Conservation (phyloP, 345 rosid species). For the Dimocarpus longan region DNA sequence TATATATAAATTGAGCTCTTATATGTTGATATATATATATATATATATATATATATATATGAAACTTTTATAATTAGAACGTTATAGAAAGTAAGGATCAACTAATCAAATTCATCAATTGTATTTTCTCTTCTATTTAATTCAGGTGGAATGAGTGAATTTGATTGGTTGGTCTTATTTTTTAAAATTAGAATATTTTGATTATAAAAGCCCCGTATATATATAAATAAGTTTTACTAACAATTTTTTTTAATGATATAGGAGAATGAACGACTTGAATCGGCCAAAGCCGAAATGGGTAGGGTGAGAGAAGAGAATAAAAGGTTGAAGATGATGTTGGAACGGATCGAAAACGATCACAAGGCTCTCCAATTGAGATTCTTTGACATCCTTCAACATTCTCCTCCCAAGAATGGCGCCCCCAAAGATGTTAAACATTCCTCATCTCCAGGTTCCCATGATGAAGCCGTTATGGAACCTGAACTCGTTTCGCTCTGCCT, state of each 20-base stretch:
- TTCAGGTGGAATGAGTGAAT: too few species aligned
- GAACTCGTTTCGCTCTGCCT: constrained; percentile 77
- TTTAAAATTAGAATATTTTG: too few species aligned
- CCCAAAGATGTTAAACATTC: constrained; percentile 10
- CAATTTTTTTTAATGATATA: not conserved
- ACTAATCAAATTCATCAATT: too few species aligned
- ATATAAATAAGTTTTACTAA: too few species aligned
- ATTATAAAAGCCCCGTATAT: too few species aligned
- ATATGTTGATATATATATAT: too few species aligned
- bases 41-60: too few species aligned
- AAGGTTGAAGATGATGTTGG: constrained; percentile 59
- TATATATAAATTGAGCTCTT: too few species aligned
- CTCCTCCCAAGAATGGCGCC: constrained; percentile 29
- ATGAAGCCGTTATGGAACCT: constrained; percentile 35
- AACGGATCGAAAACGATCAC: constrained; percentile 64
- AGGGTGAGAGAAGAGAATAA: constrained; percentile 73
- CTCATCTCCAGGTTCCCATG: constrained; percentile 11
- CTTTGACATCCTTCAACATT: constrained; percentile 55
- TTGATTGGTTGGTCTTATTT: not conserved
- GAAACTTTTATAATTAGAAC: too few species aligned
- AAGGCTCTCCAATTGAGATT: constrained; percentile 61
- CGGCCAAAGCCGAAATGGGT: constrained; percentile 71
- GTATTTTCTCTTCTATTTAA: too few species aligned
- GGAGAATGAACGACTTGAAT: constrained; percentile 56
- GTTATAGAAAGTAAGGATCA: too few species aligned